Conservation (phyloP, 176 grass and related monocot genomes). For the Phoenix roebelenii region DNA sequence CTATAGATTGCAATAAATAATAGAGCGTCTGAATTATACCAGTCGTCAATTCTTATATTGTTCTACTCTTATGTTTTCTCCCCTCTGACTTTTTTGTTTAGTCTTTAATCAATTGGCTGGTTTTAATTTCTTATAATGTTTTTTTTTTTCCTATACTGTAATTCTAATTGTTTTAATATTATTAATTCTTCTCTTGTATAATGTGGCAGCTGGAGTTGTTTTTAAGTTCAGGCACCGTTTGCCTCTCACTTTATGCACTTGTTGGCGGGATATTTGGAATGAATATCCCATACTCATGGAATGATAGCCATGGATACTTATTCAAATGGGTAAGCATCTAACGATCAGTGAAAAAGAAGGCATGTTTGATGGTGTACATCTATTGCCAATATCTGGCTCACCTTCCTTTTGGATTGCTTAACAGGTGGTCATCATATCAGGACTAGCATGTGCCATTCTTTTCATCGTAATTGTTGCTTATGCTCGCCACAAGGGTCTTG, state of each 20-base stretch:
- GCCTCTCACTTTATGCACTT: slow-evolving; percentile 73
- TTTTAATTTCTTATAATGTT: not conserved
- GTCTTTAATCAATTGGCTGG: not conserved
- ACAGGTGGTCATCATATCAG: slow-evolving; percentile 70
- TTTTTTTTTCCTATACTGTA: no score
- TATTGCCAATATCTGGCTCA: no score
- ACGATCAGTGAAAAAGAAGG: slow-evolving; percentile 4
- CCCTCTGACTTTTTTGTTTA: not conserved
- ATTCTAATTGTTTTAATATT: no score
- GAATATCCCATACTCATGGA: slow-evolving; percentile 99
- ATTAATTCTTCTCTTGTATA: not conserved
- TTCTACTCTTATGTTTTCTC: not conserved
- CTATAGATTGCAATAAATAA: not conserved
- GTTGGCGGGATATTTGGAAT: slow-evolving; percentile 93
- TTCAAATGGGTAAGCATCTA: slow-evolving; percentile 75
- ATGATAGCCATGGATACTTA: slow-evolving; percentile 51
- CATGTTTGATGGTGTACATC: not conserved
- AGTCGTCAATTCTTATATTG: not conserved
- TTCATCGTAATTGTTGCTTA: slow-evolving; percentile 79
- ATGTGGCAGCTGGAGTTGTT: slow-evolving; percentile 78
- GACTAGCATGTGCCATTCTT: slow-evolving; percentile 42
- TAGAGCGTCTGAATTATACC: no score
- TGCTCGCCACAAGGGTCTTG: slow-evolving; percentile 95
- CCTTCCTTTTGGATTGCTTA: not conserved
- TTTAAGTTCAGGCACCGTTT: slow-evolving; percentile 86